A percentile compares a stretch with the other conserved stretches of the same genome.
phyloP scores from a whole-genome alignment of 768 basidiomycete species.

The Termitomyces sp. region DNA sequence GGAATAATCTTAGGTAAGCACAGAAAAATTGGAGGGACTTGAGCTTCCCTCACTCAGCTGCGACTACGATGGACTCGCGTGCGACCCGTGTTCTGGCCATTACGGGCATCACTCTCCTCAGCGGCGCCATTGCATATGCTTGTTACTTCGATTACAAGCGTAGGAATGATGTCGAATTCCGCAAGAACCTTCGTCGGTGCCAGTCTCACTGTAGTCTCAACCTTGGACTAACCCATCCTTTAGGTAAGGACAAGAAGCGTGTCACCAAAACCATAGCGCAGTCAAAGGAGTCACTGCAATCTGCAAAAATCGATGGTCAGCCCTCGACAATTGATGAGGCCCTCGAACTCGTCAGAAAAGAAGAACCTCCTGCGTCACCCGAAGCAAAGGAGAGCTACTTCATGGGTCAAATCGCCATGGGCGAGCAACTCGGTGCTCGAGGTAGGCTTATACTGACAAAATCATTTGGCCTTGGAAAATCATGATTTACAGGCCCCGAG shows the following conservation, averaged over 20 bases:
- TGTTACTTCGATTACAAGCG: conserved; percentile 95
- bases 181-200: conserved; percentile 79
- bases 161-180: conserved; percentile 81
- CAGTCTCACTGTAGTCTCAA: conserved; percentile 9
- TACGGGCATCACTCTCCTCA: conserved; percentile 47
- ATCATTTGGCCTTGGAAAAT: background rate
- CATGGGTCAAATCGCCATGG: conserved; percentile 83
- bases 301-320: conserved; percentile 25
- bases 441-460: conserved; percentile 43
- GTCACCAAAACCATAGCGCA: conserved; percentile 61
- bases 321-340: conserved; percentile 59
- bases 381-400: conserved; percentile 87
- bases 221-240: conserved; percentile 11
- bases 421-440: conserved; percentile 75
- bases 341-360: conserved; percentile 61
- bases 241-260: conserved; percentile 93
- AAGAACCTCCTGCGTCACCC: conserved; percentile 60
- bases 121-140: conserved; percentile 73
- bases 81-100: conserved; percentile 36
- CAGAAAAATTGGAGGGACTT: conserved; percentile 7
- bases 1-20: conserved; percentile 14
- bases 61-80: conserved; percentile 34
- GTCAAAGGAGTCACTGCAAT: conserved; percentile 30
- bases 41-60: background rate
- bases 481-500: conserved; percentile 53